A percentile compares a stretch with the other conserved stretches of the same genome.
These are phyloP conservation scores for Aspergillus novofumigatus DNA, from an alignment of 2,329 filamentous ascomycete species.

Conservation along the genomic window DNA sequence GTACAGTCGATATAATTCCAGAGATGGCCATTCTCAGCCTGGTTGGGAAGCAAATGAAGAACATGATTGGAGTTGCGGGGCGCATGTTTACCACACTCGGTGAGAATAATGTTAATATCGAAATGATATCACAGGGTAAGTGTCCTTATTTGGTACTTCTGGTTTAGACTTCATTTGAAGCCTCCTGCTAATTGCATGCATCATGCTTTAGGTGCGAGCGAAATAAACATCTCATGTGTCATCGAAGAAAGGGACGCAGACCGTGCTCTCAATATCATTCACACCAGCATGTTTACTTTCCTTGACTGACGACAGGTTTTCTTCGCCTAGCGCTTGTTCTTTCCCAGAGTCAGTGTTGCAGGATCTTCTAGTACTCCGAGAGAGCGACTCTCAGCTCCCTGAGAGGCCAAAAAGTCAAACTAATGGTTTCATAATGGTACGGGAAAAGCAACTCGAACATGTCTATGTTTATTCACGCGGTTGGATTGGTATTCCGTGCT, in stretches of 20 bases:
- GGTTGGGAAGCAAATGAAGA: slow-evolving; percentile 94
- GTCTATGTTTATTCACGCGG: neutral
- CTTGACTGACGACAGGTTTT: slow-evolving; percentile 57
- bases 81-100: slow-evolving; percentile 93
- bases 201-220: slow-evolving; percentile 69
- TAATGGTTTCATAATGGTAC: neutral
- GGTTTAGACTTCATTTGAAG: slow-evolving; percentile 1
- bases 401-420: neutral
- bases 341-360: neutral
- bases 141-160: slow-evolving; percentile 5
- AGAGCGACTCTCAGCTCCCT: neutral
- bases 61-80: slow-evolving; percentile 91
- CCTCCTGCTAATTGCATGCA: slow-evolving; percentile 12
- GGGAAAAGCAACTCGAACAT: neutral
- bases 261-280: slow-evolving; percentile 89
- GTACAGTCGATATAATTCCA: slow-evolving; percentile 82
- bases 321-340: neutral
- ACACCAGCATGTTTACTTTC: slow-evolving; percentile 96
- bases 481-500: neutral
- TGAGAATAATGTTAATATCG: slow-evolving; percentile 91
- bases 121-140: slow-evolving; percentile 98
- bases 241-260: slow-evolving; percentile 89
- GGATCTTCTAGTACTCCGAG: neutral
- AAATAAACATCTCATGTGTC: slow-evolving; percentile 98
- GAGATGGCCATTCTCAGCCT: slow-evolving; percentile 95